Evolutionary conservation across 768 basidiomycete species (phyloP).

Genomic region (Lepiota brunneoincarnata): DNA sequence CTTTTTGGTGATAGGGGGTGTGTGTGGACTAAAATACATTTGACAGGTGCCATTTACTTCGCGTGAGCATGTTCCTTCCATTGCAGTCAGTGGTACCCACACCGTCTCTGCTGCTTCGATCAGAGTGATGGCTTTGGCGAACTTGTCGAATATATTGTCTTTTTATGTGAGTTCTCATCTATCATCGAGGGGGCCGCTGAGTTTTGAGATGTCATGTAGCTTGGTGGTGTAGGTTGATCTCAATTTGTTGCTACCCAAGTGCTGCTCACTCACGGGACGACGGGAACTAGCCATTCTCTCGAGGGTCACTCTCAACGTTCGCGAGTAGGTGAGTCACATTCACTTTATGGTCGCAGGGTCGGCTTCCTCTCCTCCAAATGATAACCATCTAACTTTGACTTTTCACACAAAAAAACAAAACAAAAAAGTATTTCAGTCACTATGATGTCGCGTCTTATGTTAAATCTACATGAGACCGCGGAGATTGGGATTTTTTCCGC

Average conservation of each 20-base stretch:
- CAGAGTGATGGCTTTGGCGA: constrained; percentile 52
- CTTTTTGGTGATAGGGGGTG: background rate
- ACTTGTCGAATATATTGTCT: constrained; percentile 43
- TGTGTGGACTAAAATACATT: background rate
- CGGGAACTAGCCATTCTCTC: constrained; percentile 34
- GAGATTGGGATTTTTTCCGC: constrained; percentile 31
- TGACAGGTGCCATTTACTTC: constrained; percentile 51
- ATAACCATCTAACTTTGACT: background rate
- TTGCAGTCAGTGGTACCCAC: background rate
- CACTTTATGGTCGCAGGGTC: background rate
- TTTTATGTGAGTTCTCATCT: constrained; percentile 27
- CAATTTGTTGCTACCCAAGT: background rate
- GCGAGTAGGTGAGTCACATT: constrained; percentile 40
- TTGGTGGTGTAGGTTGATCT: constrained; percentile 22
- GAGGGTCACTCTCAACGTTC: constrained; percentile 47
- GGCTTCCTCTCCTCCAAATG: background rate
- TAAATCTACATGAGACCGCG: constrained; percentile 48
- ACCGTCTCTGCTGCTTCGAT: background rate
- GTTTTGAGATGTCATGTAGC: constrained; percentile 14
- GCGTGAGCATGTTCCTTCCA: constrained; percentile 33
- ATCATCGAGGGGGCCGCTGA: background rate
- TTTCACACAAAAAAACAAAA: too few species aligned
- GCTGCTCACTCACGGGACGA: background rate
- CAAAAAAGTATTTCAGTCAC: constrained; percentile 51
- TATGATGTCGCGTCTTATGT: constrained; percentile 54